phyloP scores from a whole-genome alignment of 352 stramenopile species.

The Globisporangium paroecandrum region DNA sequence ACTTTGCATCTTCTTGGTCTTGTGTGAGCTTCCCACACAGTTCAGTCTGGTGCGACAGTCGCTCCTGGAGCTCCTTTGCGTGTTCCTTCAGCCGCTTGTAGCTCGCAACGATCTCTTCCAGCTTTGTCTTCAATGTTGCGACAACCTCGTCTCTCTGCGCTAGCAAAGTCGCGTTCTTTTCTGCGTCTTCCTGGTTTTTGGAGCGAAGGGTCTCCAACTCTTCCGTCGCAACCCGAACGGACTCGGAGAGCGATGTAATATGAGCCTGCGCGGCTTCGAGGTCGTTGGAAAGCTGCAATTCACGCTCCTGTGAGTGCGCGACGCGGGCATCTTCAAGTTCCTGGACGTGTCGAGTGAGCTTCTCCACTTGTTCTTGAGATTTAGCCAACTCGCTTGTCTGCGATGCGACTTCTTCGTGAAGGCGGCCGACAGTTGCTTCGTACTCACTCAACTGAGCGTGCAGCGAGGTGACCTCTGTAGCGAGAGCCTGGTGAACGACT shows the following conservation, averaged over 20 bases:
- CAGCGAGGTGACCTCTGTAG: neutral
- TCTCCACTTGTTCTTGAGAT: neutral
- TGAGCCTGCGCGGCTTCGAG: constrained; percentile 24
- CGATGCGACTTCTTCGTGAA: neutral
- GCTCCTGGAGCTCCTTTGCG: constrained; percentile 43
- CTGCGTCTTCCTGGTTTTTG: constrained; percentile 4
- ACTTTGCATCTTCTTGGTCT: constrained; percentile 23
- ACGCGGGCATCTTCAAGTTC: constrained; percentile 15
- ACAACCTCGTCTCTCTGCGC: constrained; percentile 47
- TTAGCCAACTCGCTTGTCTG: neutral
- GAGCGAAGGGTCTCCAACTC: constrained; percentile 20
- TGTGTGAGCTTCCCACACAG: constrained; percentile 17
- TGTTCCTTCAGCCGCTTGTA: constrained; percentile 59
- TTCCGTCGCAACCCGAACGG: constrained; percentile 3
- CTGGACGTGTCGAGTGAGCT: constrained; percentile 1
- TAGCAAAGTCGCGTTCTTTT: constrained; percentile 2
- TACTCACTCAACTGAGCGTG: neutral
- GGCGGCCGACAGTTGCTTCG: neutral
- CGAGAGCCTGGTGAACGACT: neutral
- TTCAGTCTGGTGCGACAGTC: constrained; percentile 26
- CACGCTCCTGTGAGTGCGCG: constrained; percentile 20
- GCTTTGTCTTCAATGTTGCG: constrained; percentile 47
- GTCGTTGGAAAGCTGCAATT: constrained; percentile 13
- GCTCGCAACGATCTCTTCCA: constrained; percentile 56
- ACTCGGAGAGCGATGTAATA: constrained; percentile 21